A percentile compares a stretch with the other conserved stretches of the same genome.
Evolutionary conservation across 148 eudicot species (phyloP).

Genomic region (Fagopyrum tataricum): DNA sequence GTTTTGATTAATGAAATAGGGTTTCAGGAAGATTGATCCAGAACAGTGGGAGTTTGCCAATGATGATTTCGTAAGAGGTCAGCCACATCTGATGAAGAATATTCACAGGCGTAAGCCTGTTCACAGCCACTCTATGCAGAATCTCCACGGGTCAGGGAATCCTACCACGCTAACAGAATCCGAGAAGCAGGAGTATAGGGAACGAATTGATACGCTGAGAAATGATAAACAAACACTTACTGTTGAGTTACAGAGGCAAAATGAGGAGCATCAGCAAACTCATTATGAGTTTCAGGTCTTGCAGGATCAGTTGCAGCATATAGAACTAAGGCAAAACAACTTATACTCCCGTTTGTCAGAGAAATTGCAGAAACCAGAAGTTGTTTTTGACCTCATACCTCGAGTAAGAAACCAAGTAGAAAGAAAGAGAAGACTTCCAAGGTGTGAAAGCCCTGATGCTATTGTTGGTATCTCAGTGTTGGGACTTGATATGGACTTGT

Average conservation of each 20-base stretch:
- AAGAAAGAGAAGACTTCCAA: slow-evolving; percentile 59
- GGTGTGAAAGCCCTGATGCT: slow-evolving; percentile 31
- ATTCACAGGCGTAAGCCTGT: slow-evolving; percentile 84
- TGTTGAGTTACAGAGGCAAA: slow-evolving; percentile 38
- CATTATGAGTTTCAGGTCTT: slow-evolving; percentile 33
- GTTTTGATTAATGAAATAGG: slow-evolving; percentile 31
- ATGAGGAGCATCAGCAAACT: slow-evolving; percentile 39
- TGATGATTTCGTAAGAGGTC: slow-evolving; percentile 79
- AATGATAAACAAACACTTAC: slow-evolving; percentile 39
- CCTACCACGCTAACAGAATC: slow-evolving; percentile 49
- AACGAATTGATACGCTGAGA: slow-evolving; percentile 48
- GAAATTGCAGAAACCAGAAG: slow-evolving; percentile 40
- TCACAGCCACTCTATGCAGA: slow-evolving; percentile 71
- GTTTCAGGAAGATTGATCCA: slow-evolving; percentile 87
- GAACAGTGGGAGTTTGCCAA: slow-evolving; percentile 93
- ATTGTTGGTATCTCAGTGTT: slow-evolving; percentile 20
- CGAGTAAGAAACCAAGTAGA: slow-evolving; percentile 38
- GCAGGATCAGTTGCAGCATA: slow-evolving; percentile 34
- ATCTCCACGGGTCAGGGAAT: slow-evolving; percentile 37
- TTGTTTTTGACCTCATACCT: slow-evolving; percentile 17
- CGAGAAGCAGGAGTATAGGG: slow-evolving; percentile 51
- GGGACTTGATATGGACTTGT: slow-evolving; percentile 31
- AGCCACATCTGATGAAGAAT: slow-evolving; percentile 69
- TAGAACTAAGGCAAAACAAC: slow-evolving; percentile 40
- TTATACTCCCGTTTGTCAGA: slow-evolving; percentile 43